These are phyloP conservation scores for Aphanomyces astaci DNA, from an alignment of 352 stramenopile species.

Conservation along the genomic window DNA sequence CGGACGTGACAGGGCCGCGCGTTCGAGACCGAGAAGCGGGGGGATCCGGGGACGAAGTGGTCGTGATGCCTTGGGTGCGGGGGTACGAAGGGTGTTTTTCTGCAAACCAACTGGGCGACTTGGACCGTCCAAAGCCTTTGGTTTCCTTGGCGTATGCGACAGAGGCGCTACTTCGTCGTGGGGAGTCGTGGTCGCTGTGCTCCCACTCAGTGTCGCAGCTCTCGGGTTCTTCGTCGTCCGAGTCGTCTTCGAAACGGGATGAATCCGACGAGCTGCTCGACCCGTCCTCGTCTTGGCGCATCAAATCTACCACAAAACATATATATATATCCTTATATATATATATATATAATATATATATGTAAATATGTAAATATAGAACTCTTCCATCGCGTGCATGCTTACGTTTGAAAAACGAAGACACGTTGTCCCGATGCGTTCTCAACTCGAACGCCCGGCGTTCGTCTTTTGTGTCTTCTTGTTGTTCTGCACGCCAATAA, in stretches of 20 bases:
- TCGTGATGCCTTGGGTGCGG: too few relatives aligned
- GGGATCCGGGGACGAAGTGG: too few relatives aligned
- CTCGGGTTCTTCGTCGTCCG: background rate
- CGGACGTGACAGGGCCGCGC: background rate
- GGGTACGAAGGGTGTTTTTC: too few relatives aligned
- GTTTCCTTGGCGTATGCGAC: background rate
- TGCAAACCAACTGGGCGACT: too few relatives aligned
- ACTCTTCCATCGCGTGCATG: background rate
- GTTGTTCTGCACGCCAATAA: background rate
- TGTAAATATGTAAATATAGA: too few relatives aligned
- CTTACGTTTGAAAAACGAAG: background rate
- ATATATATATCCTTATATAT: background rate
- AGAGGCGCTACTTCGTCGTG: too few relatives aligned
- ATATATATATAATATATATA: background rate
- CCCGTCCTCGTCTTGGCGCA: background rate
- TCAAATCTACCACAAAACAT: background rate
- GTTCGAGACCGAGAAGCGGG: too few relatives aligned
- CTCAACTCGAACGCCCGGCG: background rate
- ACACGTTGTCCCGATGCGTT: background rate
- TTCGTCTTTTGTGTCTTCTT: background rate
- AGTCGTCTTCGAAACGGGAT: background rate
- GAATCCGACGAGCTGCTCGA: background rate
- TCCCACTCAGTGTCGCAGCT: conserved; percentile 13
- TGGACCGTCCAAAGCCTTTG: background rate
- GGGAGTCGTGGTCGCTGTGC: background rate